Percentiles rank a stretch among this genome's conserved stretches.
These are phyloP conservation scores for Wallacemonas sp. DNA, from an alignment of 208 protist genomes.

Conservation along the genomic window DNA sequence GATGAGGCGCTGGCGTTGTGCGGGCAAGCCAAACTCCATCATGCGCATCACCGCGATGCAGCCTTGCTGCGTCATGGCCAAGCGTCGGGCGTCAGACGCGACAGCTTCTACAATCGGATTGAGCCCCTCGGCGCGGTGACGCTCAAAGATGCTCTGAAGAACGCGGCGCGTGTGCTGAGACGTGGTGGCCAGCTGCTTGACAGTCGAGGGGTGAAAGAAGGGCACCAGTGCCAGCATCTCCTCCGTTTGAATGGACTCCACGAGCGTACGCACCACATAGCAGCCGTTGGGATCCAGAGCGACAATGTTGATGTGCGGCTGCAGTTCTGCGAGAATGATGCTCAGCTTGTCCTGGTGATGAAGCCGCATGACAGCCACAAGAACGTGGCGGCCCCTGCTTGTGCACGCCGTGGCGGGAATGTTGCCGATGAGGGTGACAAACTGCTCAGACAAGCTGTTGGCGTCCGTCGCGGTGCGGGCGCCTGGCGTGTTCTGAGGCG, in stretches of 20 bases:
- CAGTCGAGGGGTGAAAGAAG: constrained; percentile 29
- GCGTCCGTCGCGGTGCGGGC: constrained; percentile 8
- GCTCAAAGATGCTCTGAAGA: constrained; percentile 74
- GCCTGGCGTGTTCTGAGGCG: background rate
- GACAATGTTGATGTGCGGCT: constrained; percentile 54
- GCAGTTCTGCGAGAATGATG: constrained; percentile 59
- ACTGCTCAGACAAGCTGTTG: constrained; percentile 43
- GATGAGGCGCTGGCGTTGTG: constrained; percentile 54
- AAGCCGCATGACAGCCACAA: constrained; percentile 53
- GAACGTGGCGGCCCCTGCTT: constrained; percentile 43
- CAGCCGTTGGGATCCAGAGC: constrained; percentile 66
- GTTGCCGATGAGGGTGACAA: constrained; percentile 36
- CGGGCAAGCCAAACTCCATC: constrained; percentile 54
- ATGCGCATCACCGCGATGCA: constrained; percentile 80
- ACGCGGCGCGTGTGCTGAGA: constrained; percentile 77
- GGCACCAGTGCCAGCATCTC: constrained; percentile 49
- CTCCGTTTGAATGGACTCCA: constrained; percentile 49
- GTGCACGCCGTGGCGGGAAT: constrained; percentile 53
- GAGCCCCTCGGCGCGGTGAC: constrained; percentile 43
- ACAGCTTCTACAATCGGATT: constrained; percentile 59
- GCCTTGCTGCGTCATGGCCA: constrained; percentile 75
- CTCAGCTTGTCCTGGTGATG: constrained; percentile 56
- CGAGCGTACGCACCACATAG: constrained; percentile 68
- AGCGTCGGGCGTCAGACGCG: constrained; percentile 29
- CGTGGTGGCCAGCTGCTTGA: constrained; percentile 38